A percentile compares a stretch with the other conserved stretches of the same genome.
These are phyloP conservation scores for Beauveria sp. DNA, from an alignment of 2,329 filamentous ascomycete genomes.

Conservation along the genomic window DNA sequence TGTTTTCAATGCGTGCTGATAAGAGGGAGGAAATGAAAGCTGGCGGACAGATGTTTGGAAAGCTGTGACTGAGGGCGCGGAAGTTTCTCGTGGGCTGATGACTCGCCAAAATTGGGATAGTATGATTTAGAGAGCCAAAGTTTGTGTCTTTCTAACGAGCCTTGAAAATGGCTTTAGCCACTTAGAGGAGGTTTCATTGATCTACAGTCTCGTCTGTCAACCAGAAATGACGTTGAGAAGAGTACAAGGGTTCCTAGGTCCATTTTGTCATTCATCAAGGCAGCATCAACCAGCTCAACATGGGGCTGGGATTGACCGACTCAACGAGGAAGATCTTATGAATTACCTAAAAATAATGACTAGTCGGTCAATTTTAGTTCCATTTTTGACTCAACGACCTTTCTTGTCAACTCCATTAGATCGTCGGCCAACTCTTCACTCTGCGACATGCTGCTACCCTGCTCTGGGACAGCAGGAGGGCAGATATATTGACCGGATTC, in stretches of 20 bases:
- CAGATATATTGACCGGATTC: not conserved
- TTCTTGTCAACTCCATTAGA: not conserved
- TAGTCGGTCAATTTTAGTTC: not conserved
- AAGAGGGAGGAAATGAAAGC: not conserved
- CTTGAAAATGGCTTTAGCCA: no score
- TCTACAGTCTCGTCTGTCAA: no score
- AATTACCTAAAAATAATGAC: not conserved
- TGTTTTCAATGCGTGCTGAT: constrained; percentile 11
- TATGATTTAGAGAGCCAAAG: no score
- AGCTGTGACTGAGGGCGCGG: not conserved
- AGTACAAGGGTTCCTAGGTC: no score
- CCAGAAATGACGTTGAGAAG: no score
- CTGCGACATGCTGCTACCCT: not conserved
- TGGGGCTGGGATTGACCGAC: no score
- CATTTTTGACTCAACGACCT: not conserved
- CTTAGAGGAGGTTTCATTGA: no score
- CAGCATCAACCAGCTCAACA: no score
- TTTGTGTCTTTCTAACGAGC: no score
- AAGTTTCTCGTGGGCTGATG: not conserved
- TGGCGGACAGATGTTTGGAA: not conserved
- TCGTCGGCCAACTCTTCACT: not conserved
- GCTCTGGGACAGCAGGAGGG: not conserved
- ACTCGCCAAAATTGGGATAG: not conserved
- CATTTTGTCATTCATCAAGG: no score
- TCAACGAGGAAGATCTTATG: no score